Conservation (phyloP, 805 yeast species). For the Scheffersomyces stipitis region DNA sequence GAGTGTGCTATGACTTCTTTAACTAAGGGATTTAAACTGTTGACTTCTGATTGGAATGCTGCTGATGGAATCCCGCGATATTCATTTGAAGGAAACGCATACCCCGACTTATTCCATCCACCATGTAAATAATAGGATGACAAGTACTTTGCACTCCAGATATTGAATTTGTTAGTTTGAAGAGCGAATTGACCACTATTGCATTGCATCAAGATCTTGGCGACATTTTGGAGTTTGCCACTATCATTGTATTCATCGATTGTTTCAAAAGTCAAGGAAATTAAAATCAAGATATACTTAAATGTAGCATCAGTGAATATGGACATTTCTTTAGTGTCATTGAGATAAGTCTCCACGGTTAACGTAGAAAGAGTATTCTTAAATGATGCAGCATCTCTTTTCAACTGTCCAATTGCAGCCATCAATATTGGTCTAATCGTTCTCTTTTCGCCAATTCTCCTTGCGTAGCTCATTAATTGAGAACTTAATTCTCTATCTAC, state of each 20-base stretch:
- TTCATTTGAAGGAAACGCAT: slow-evolving; percentile 4
- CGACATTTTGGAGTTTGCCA: slow-evolving; percentile 4
- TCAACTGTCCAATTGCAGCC: background rate
- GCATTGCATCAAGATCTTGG: slow-evolving; percentile 5
- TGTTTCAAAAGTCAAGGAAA: slow-evolving; percentile 7
- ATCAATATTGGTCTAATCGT: background rate
- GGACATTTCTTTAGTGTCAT: slow-evolving; percentile 7
- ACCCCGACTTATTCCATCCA: slow-evolving; percentile 9
- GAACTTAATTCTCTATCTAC: too few species aligned
- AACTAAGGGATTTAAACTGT: slow-evolving; percentile 26
- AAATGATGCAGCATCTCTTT: background rate
- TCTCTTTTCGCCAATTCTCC: background rate
- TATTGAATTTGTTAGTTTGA: slow-evolving; percentile 13
- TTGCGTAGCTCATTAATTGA: background rate
- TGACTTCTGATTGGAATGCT: slow-evolving; percentile 16
- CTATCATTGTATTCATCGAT: slow-evolving; percentile 2
- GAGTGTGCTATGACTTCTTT: slow-evolving; percentile 18
- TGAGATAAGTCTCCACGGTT: slow-evolving; percentile 11
- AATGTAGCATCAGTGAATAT: background rate
- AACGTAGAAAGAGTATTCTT: background rate
- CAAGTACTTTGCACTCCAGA: slow-evolving; percentile 24
- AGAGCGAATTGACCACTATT: background rate
- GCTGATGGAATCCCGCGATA: slow-evolving; percentile 7
- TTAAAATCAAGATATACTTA: slow-evolving; percentile 1
- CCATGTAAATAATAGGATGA: slow-evolving; percentile 21